Percentiles rank a stretch among this genome's conserved stretches.
These are phyloP conservation scores for Phaeotremella skinneri DNA, from an alignment of 768 basidiomycete genomes.

Conservation along the genomic window DNA sequence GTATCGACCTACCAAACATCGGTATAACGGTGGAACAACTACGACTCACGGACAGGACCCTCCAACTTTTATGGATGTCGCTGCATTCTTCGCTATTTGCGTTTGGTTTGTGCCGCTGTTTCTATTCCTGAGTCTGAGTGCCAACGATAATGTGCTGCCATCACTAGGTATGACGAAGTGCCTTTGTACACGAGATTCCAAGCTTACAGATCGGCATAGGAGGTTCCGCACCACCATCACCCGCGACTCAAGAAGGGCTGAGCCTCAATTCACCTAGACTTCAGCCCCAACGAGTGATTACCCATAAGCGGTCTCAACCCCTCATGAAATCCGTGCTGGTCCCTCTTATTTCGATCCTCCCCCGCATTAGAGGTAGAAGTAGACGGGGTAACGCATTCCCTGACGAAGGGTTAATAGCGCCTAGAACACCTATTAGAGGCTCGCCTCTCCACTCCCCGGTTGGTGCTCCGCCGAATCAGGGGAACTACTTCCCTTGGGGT, in stretches of 20 bases:
- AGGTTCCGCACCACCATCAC: constrained; percentile 13
- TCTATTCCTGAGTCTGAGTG: constrained; percentile 90
- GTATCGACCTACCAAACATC: constrained; percentile 27
- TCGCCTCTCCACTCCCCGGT: constrained; percentile 27
- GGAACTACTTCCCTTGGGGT: constrained; percentile 30
- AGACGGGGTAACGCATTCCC: constrained; percentile 50
- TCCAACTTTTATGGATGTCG: constrained; percentile 54
- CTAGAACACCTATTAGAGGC: constrained; percentile 40
- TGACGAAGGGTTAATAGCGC: constrained; percentile 70
- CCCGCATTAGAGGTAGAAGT: constrained; percentile 52
- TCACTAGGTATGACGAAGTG: constrained; percentile 42
- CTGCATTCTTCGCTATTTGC: constrained; percentile 57
- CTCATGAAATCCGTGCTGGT: constrained; percentile 47
- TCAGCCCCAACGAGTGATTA: constrained; percentile 7
- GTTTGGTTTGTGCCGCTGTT: constrained; percentile 72
- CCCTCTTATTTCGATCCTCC: constrained; percentile 54
- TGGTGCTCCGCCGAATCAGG: constrained; percentile 10
- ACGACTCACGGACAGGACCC: constrained; percentile 16
- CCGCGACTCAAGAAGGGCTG: background rate
- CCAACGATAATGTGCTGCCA: constrained; percentile 94
- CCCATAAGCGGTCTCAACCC: constrained; percentile 18
- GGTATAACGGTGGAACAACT: constrained; percentile 25
- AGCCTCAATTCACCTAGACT: background rate
- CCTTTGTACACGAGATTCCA: background rate
- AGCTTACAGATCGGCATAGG: background rate